phyloP scores from a whole-genome alignment of 2,329 filamentous ascomycete genomes.

The Aspergillus tanneri region DNA sequence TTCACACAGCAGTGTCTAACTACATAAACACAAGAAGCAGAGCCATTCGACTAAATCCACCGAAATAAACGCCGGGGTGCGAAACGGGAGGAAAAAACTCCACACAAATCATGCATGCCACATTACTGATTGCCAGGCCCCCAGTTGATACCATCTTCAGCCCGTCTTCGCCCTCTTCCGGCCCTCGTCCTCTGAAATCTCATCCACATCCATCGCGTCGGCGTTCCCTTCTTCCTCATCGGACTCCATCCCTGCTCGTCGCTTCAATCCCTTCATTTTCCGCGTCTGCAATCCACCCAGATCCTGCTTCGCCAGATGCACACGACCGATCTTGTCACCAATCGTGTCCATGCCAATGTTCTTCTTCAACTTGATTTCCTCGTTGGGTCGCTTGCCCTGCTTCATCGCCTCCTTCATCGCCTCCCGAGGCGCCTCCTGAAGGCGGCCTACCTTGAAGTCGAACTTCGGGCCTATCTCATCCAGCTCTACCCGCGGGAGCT shows the following conservation, averaged over 20 bases:
- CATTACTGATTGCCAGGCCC: no score
- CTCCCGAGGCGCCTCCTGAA: conserved; percentile 72
- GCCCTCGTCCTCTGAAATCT: conserved; percentile 37
- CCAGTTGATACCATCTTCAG: no score
- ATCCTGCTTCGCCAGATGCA: conserved; percentile 90
- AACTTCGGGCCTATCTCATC: conserved; percentile 95
- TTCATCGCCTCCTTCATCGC: conserved; percentile 88
- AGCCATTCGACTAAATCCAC: conserved; percentile 12
- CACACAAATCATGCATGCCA: conserved; percentile 25
- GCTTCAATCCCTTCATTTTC: conserved; percentile 99
- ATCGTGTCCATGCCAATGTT: conserved; percentile 88
- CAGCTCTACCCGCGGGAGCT: conserved; percentile 83
- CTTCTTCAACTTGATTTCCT: conserved; percentile 74
- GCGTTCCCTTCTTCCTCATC: conserved; percentile 53
- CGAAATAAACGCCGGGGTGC: conserved; percentile 16
- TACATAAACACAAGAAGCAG: conserved; percentile 1
- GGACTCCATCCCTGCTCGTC: conserved; percentile 64
- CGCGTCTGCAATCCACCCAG: conserved; percentile 83
- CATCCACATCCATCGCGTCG: conserved; percentile 50
- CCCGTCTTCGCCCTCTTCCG: conserved; percentile 35
- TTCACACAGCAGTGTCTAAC: conserved; percentile 2
- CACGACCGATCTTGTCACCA: conserved; percentile 92
- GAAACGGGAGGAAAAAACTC: conserved; percentile 17
- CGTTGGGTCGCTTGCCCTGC: conserved; percentile 66
- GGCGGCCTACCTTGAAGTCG: conserved; percentile 82